phyloP scores from a whole-genome alignment of 129 eudicot species.

The Mikania micrantha region DNA sequence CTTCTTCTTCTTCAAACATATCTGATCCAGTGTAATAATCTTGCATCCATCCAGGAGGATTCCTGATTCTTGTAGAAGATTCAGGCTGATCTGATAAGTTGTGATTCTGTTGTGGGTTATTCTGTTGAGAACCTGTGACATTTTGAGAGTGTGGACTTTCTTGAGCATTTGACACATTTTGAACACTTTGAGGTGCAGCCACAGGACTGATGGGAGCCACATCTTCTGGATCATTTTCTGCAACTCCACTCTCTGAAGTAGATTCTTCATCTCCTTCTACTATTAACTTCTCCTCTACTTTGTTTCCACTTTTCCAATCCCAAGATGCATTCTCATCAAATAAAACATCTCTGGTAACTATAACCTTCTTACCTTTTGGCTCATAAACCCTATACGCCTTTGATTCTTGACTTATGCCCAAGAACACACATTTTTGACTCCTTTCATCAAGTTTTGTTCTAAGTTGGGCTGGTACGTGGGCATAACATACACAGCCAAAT shows the following conservation, averaged over 20 bases:
- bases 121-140: too few relatives aligned
- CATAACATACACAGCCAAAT: neutral
- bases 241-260: too few relatives aligned
- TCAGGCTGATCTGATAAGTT: neutral
- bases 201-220: too few relatives aligned
- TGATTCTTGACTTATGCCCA: neutral
- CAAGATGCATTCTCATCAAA: neutral
- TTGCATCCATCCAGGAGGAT: neutral
- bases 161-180: too few relatives aligned
- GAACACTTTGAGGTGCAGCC: too few relatives aligned
- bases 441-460: neutral
- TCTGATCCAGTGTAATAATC: neutral
- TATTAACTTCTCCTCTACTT: neutral
- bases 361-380: neutral
- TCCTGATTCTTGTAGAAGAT: neutral
- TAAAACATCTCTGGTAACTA: neutral
- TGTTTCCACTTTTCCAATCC: neutral
- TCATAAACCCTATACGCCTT: neutral
- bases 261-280: neutral
- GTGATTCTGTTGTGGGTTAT: neutral
- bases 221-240: neutral
- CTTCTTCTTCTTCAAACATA: neutral
- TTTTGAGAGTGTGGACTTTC: too few relatives aligned
- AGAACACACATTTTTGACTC: too few relatives aligned
- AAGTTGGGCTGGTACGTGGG: neutral